Conservation (phyloP, 2,329 filamentous ascomycete genomes). For the Calonectria pteridis region DNA sequence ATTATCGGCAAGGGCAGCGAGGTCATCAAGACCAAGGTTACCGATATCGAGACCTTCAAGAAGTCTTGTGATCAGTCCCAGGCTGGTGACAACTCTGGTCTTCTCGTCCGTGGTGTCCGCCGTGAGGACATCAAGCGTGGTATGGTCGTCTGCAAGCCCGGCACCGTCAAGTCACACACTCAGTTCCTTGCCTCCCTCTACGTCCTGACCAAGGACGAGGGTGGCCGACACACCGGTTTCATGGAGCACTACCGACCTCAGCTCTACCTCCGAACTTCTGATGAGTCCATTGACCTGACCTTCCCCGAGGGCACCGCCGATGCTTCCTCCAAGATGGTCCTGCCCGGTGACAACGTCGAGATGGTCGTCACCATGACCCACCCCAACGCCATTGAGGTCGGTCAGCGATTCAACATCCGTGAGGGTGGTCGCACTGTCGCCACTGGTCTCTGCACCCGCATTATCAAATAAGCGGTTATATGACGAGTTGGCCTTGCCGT, state of each 20-base stretch:
- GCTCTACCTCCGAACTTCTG: conserved; percentile 94
- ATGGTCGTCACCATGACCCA: conserved; percentile 90
- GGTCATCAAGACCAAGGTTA: conserved; percentile 98
- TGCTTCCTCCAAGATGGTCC: conserved; percentile 81
- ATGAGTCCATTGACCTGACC: conserved; percentile 80
- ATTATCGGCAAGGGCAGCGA: conserved; percentile 87
- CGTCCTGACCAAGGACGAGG: conserved; percentile 97
- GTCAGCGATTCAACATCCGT: conserved; percentile 97
- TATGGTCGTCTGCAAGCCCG: conserved; percentile 92
- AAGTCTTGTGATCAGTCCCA: conserved; percentile 98
- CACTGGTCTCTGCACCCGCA: conserved; percentile 84
- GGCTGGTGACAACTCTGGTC: conserved; percentile 97
- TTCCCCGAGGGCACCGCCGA: conserved; percentile 90
- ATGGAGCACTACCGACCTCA: conserved; percentile 96
- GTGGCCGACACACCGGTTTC: conserved; percentile 97
- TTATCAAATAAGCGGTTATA: conserved; percentile 64
- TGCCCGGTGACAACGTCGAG: conserved; percentile 99
- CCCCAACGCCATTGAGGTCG: conserved; percentile 88
- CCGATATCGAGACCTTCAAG: conserved; percentile 99
- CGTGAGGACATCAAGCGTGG: conserved; percentile 95
- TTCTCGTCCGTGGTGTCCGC: conserved; percentile 94
- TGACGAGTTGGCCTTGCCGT: conserved; percentile 5
- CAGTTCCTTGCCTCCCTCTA: conserved; percentile 98
- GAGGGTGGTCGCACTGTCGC: conserved; percentile 94
- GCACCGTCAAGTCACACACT: conserved; percentile 85